phyloP scores from a whole-genome alignment of 768 basidiomycete species.

The Rhodotorula graminis region DNA sequence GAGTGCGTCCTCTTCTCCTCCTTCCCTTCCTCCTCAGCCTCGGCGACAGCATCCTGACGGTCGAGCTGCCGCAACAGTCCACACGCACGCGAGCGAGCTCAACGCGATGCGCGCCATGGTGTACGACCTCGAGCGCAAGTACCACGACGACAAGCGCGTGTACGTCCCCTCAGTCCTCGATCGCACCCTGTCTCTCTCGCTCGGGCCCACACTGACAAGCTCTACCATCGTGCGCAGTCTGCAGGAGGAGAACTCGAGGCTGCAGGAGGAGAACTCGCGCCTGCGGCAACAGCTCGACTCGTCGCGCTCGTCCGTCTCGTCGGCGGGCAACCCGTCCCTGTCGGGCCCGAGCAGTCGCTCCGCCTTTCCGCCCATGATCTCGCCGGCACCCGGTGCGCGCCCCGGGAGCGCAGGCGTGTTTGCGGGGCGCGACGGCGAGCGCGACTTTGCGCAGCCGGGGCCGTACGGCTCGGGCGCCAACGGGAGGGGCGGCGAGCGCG shows the following conservation, averaged over 20 bases:
- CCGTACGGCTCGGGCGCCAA: not conserved
- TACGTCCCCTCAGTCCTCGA: slow-evolving; percentile 2
- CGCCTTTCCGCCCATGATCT: slow-evolving; percentile 20
- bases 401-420: not conserved
- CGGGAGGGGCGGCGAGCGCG: slow-evolving; percentile 9
- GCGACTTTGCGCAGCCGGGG: not conserved
- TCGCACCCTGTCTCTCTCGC: no score
- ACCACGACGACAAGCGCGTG: slow-evolving; percentile 56
- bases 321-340: not conserved
- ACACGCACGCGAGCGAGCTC: slow-evolving; percentile 76
- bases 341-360: slow-evolving; percentile 1
- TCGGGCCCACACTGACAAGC: no score
- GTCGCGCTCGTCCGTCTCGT: slow-evolving; percentile 12
- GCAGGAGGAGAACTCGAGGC: slow-evolving; percentile 30
- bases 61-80: slow-evolving; percentile 41
- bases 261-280: slow-evolving; percentile 41
- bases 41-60: no score
- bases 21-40: no score
- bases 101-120: slow-evolving; percentile 82
- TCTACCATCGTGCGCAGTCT: slow-evolving; percentile 20
- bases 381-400: not conserved
- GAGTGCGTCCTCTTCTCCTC: slow-evolving; percentile 55
- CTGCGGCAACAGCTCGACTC: slow-evolving; percentile 43
- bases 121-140: slow-evolving; percentile 85
- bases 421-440: not conserved